Base-by-base conservation (phyloP, 2,329 filamentous ascomycete species). In the Fusarium agapanthi region DNA sequence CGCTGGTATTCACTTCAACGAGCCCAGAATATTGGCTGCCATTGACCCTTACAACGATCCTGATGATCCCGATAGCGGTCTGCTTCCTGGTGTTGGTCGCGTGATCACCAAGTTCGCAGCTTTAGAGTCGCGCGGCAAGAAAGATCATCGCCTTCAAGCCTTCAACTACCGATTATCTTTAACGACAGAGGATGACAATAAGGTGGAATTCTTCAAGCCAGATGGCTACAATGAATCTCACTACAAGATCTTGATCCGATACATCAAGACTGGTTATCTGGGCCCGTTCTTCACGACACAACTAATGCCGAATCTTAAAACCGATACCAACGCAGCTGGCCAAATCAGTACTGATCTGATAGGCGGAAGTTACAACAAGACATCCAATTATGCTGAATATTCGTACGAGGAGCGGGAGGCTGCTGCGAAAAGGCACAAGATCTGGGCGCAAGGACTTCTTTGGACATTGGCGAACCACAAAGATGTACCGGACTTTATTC, bases 311-410 rank as follows among this genome's bases (percentile, higher is more conserved):
- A 73, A 73, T 16, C 30, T 61, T 3, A 73, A 73, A 20, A 73
- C 71, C 32, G 71, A 73, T 5, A 59, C 61, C 26, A 73, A 73
- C 11, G 67, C 71, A 6, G 58, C 44, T 9, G 67, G 70, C 4
- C 70, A 73, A 4, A 68, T 73, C 12, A 73, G 71, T 6, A 73
- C 71, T 1, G 71, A 73, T 18, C 47, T 73, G 0, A 73, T 73
- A 13, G 67, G 71, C 0, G 70, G 71, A 12, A 73, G 68, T 10
- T 64, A 64, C 11, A 62, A 73, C 47, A n/a, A 40, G 1, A 53
- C 47, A 4, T 67, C 70, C 1, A 73, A 73, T n/a, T 73, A 62
- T 6, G 69, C 70, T 5, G 70, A 72, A 14, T 72, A 67, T 20
- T 73, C 69, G 0, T 73, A 73, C 12, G 37, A 63, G 5, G 55